Base-by-base conservation (phyloP, 352 stramenopile genomes). In the Globisporangium nunn region DNA sequence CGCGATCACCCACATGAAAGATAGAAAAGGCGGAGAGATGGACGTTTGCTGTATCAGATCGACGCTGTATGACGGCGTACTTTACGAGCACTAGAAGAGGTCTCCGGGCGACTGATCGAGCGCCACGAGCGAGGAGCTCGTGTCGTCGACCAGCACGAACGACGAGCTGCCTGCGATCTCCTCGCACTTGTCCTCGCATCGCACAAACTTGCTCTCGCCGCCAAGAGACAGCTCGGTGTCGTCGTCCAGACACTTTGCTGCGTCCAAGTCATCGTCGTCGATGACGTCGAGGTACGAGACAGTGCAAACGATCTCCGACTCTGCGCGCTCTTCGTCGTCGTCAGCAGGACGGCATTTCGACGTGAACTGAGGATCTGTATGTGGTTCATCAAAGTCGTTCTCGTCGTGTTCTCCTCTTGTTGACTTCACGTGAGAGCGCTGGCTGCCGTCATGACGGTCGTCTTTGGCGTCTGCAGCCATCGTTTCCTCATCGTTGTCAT, bases 131-230 rank as follows among this genome's bases (percentile, higher is more conserved):
- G 37, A 43, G 11, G 61, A 60, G 29, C 72, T 80, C 17, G 55
- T 35, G 1, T 61, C 65, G 44, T 71, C 57, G 8, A 80, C 58
- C 31, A 80, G 58, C 2, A 52, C 28, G 31, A 67, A 57, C 3
- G 74, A 80, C 7, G 70, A 71, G 39, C 61, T 71, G 10, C 54
- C 55, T 7, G 58, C 52, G 23, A 79, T 56, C 1, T 71, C 57
- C 23, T 35, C 43, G 29, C 23, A 4, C 43, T 35, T 50, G 6
- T 14, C 11, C 14, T 54, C 45, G 52, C 51, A 47, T 18, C 33
- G 28, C 31, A 75, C 29, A 4, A 75, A 52, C 40, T 64, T 62
- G 59, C 64, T 74, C 23, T 74, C 63, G 30, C 60, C 31, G 12
- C 62, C 45, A 29, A 77, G 60, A 8, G 64, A 67, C 7, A 47